These are phyloP conservation scores for Peronosclerospora sorghi DNA, from an alignment of 352 stramenopile species.

Conservation along the genomic window DNA sequence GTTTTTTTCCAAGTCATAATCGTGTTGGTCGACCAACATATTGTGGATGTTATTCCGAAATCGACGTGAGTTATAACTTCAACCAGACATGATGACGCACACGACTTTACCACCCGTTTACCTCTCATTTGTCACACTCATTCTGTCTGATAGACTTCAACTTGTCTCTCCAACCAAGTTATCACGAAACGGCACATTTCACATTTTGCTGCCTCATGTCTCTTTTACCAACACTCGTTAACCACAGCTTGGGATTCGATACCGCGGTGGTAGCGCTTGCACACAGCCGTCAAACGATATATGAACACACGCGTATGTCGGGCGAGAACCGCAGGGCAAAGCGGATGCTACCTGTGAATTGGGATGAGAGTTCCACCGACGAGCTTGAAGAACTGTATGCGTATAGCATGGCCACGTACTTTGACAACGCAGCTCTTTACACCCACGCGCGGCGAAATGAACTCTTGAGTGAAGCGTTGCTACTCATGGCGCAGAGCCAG, in stretches of 20 bases:
- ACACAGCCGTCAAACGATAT: slow-evolving; percentile 34
- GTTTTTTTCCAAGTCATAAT: no score
- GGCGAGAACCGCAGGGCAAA: slow-evolving; percentile 37
- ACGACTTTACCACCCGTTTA: slow-evolving; percentile 4
- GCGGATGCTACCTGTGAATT: slow-evolving; percentile 31
- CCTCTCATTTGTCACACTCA: slow-evolving; percentile 1
- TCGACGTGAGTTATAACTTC: no score
- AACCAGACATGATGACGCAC: slow-evolving; percentile 15
- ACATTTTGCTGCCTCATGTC: slow-evolving; percentile 15
- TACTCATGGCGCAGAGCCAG: slow-evolving; percentile 14
- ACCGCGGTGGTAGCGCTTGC: slow-evolving; percentile 16
- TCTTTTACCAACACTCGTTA: slow-evolving; percentile 1
- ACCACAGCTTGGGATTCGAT: slow-evolving; percentile 11
- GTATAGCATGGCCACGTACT: slow-evolving; percentile 12
- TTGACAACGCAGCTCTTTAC: slow-evolving; percentile 1
- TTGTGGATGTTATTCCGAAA: no score
- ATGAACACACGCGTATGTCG: slow-evolving; percentile 49
- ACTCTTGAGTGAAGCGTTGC: slow-evolving; percentile 15
- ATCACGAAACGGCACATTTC: slow-evolving; percentile 5
- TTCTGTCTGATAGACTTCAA: background rate
- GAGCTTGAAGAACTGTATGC: slow-evolving; percentile 21
- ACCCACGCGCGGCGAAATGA: background rate
- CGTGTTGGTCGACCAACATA: no score
- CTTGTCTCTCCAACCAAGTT: background rate
- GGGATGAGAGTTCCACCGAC: slow-evolving; percentile 29